A percentile compares a stretch with the other conserved stretches of the same genome.
These are phyloP conservation scores for Diaporthe caulivora DNA, from an alignment of 2,329 filamentous ascomycete species.

Conservation along the genomic window DNA sequence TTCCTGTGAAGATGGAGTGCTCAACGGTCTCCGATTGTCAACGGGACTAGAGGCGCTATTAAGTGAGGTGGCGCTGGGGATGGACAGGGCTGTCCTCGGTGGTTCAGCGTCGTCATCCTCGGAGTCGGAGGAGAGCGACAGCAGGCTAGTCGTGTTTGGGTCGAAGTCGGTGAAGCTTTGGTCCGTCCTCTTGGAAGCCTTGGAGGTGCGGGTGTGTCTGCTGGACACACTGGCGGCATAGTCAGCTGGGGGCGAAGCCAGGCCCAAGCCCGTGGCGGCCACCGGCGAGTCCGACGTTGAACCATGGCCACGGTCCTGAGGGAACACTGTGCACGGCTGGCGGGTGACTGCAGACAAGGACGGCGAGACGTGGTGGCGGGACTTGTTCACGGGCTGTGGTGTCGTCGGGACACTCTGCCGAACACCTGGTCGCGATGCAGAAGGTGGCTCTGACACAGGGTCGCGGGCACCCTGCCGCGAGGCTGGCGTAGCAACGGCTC, in stretches of 20 bases:
- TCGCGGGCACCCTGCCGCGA: slow-evolving; percentile 14
- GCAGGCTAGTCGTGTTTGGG: slow-evolving; percentile 65
- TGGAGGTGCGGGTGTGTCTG: slow-evolving; percentile 66
- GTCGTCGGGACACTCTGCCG: slow-evolving; percentile 29
- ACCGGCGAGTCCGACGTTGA: slow-evolving; percentile 45
- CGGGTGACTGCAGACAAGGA: slow-evolving; percentile 32
- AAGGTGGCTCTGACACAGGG: neutral
- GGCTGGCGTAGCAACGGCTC: neutral
- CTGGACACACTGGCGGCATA: slow-evolving; percentile 67
- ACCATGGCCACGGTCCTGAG: slow-evolving; percentile 45
- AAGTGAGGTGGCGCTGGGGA: slow-evolving; percentile 46
- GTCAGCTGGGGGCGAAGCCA: slow-evolving; percentile 51
- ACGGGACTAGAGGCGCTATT: slow-evolving; percentile 40
- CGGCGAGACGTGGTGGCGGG: slow-evolving; percentile 36
- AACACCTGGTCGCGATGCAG: slow-evolving; percentile 4
- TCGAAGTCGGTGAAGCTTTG: slow-evolving; percentile 64
- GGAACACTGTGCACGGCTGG: slow-evolving; percentile 24
- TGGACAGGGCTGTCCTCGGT: slow-evolving; percentile 50
- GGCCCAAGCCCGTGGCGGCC: slow-evolving; percentile 45
- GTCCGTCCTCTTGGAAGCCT: slow-evolving; percentile 62
- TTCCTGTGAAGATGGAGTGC: slow-evolving; percentile 34
- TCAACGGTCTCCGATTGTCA: slow-evolving; percentile 37
- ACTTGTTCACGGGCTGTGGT: slow-evolving; percentile 8
- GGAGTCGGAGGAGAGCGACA: slow-evolving; percentile 70
- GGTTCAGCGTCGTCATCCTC: slow-evolving; percentile 58